phyloP scores from a whole-genome alignment of 495 filamentous ascomycete genomes.

The Aspergillus leporis region DNA sequence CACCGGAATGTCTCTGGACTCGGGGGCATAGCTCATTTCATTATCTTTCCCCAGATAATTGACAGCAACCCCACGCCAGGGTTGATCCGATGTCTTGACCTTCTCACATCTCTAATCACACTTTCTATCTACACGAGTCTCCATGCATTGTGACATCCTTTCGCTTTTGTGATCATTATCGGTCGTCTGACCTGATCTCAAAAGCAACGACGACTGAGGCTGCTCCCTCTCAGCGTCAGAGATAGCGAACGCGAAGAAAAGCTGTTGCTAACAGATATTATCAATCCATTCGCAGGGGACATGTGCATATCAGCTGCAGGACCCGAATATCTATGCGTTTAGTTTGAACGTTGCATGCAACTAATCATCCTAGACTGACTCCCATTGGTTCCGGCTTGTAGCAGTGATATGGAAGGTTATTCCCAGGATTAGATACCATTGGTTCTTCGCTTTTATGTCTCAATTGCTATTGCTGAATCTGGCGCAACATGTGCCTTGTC shows the following conservation, averaged over 20 bases:
- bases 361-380: slow-evolving; percentile 13
- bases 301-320: slow-evolving; percentile 29
- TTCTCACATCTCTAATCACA: not conserved
- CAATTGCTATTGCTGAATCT: not conserved
- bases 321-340: slow-evolving; percentile 12
- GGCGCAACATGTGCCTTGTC: not conserved
- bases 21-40: not conserved
- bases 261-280: slow-evolving; percentile 26
- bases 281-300: slow-evolving; percentile 16
- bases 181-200: slow-evolving; percentile 1
- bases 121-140: not conserved
- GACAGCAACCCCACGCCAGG: slow-evolving; percentile 24
- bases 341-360: slow-evolving; percentile 17
- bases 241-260: slow-evolving; percentile 19
- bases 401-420: not conserved
- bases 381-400: slow-evolving; percentile 20
- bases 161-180: not conserved
- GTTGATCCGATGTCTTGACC: slow-evolving; percentile 13
- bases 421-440: not conserved
- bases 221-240: not conserved
- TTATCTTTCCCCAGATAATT: slow-evolving; percentile 24
- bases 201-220: not conserved
- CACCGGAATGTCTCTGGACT: slow-evolving; percentile 8
- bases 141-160: not conserved
- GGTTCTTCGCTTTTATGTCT: slow-evolving; percentile 1